Evolutionary conservation across 2,329 filamentous ascomycete species (phyloP), one percentile per base, ranked within the genome.

Genomic region (Talaromyces sp.): DNA sequence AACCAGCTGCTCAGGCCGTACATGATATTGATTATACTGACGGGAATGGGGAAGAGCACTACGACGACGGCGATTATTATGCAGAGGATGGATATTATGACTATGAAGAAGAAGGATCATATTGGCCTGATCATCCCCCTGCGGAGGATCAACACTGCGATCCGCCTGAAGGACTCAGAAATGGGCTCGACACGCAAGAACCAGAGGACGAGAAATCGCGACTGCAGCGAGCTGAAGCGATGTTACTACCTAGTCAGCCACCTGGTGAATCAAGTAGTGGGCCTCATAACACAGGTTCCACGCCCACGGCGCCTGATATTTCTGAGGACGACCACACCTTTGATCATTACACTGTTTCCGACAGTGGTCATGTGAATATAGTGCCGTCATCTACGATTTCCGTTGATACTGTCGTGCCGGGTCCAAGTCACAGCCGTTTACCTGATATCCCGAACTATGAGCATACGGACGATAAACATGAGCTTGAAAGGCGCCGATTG

Each of bases 151-250:
- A 72, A 52, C 66, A 69, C 11, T 72, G 70, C 52, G 71, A 70
- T 31, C 67, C 70, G 1, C 65, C 68, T 3, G 71, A 69, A 16
- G 68, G 70, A 10, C 70, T 72, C 66, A 52, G 74, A 16, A 70
- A 73, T 72, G 82, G 68, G 78, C 85, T 60, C 76, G 83, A 63
- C 83, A 85, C 70, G 74, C 87, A 92, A 63, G 85, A 85, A 66
- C 83, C 81, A 4, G 79, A 93, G 37, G 87, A 89, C 13, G 95
- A 98, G 68, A 97, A 97, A 76, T 89, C 96, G 66, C 88, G 89
- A 58, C 79, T 95, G 65, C 86, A 89, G 56, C 86, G 87, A 65
- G 92, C 92, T 47, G 93, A 97, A 78, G 85, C 89, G 69, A 85
- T 88, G 56, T 80, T 97, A 5, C 78, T 97, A 24, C 94, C 94